These are phyloP conservation scores for Thelephora terrestris DNA, from an alignment of 1,284 basidiomycete species.

Conservation along the genomic window DNA sequence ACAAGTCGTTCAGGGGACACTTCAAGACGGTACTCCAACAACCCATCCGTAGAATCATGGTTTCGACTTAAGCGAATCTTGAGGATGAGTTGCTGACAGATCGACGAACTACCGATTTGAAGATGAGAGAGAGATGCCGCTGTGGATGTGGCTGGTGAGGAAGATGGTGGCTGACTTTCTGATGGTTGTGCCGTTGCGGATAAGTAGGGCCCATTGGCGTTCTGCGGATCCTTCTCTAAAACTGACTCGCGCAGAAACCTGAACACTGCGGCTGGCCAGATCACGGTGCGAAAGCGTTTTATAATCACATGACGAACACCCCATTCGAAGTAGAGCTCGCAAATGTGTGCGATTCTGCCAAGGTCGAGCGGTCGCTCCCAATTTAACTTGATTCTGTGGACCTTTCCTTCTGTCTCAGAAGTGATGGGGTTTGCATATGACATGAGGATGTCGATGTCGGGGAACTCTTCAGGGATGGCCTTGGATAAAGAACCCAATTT, in stretches of 20 bases:
- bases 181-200: background rate
- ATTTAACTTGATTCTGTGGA: constrained; percentile 20
- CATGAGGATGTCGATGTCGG: constrained; percentile 55
- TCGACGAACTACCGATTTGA: constrained; percentile 13
- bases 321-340: constrained; percentile 87
- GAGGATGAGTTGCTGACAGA: constrained; percentile 25
- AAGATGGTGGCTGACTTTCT: background rate
- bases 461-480: constrained; percentile 52
- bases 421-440: constrained; percentile 73
- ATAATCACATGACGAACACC: constrained; percentile 70
- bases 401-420: constrained; percentile 35
- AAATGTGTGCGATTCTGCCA: constrained; percentile 60
- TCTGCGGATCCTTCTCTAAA: constrained; percentile 27
- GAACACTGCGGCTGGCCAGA: constrained; percentile 62
- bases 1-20: constrained; percentile 58
- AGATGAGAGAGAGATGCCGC: constrained; percentile 43
- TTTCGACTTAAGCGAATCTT: constrained; percentile 35
- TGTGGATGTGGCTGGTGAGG: constrained; percentile 25
- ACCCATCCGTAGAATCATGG: constrained; percentile 58
- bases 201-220: background rate
- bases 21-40: constrained; percentile 67
- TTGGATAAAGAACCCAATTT: constrained; percentile 55
- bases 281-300: constrained; percentile 66
- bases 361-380: constrained; percentile 64
- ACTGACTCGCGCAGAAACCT: constrained; percentile 53